phyloP scores from a whole-genome alignment of 1,139 yeast species.

The Saccharomyces hybrid region DNA sequence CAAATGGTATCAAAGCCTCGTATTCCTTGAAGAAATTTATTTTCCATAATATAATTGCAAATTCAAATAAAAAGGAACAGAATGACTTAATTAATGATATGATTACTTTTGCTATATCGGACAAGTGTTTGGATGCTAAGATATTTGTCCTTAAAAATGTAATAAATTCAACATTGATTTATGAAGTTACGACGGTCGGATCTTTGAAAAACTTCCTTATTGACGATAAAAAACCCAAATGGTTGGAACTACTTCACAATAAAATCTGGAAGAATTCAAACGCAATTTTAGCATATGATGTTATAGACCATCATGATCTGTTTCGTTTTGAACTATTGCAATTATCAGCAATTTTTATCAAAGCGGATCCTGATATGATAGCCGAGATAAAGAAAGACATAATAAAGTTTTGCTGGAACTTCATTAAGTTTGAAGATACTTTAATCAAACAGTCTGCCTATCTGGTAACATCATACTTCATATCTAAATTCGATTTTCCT shows the following conservation, averaged over 20 bases:
- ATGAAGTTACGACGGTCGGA: conserved; percentile 49
- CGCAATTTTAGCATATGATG: conserved; percentile 43
- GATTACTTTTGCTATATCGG: conserved; percentile 42
- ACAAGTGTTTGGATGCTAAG: conserved; percentile 46
- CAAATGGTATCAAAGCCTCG: conserved; percentile 32
- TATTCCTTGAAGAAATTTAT: conserved; percentile 49
- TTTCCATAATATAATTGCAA: conserved; percentile 48
- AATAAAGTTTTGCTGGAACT: conserved; percentile 92
- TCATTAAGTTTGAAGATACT: conserved; percentile 80
- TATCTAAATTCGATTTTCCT: conserved; percentile 84
- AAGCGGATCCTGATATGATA: conserved; percentile 55
- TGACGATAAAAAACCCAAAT: conserved; percentile 37
- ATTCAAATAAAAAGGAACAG: conserved; percentile 42
- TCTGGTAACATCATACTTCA: conserved; percentile 79
- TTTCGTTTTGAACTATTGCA: conserved; percentile 76
- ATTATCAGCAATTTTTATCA: conserved; percentile 68
- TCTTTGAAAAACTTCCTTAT: conserved; percentile 45
- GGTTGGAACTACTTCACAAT: conserved; percentile 58
- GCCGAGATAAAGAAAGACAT: conserved; percentile 73
- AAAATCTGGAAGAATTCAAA: conserved; percentile 70
- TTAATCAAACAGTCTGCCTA: conserved; percentile 91
- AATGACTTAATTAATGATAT: conserved; percentile 47
- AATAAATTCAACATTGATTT: conserved; percentile 58
- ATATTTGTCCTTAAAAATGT: conserved; percentile 57
- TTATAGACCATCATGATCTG: conserved; percentile 66